Evolutionary conservation across 2,329 filamentous ascomycete genomes (phyloP), one percentile per base, ranked within the genome.

Genomic region (Fusarium veterinarium): DNA sequence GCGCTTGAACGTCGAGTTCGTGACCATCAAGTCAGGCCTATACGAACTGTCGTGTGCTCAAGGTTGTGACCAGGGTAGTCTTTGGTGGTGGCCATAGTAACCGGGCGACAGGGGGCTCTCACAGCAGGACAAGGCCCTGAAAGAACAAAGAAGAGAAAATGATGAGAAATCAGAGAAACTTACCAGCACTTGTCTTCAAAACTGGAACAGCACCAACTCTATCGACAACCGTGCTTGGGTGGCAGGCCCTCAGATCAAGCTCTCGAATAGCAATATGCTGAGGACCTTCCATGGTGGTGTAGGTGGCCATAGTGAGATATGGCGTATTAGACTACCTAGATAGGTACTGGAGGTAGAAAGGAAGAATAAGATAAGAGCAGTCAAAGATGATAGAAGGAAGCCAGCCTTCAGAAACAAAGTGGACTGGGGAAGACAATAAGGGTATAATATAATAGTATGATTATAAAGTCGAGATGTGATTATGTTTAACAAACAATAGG

Each of bases 171-270:
- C 65, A 63, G 52, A 67, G 68, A 67, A 60, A 81, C 88, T 86
- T 80, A 91, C 89, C 88, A 78, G 89, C 86, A 78, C 88, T 90
- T 69, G 88, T 89, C 77, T 86, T 89, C 60, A 91, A 81, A 37
- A 85, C 89, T 6, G 89, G 88, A 45, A 91, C 85, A 44, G 86
- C 83, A 78, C 86, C 89, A 80, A 90, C 84, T 74, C 84, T 84
- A 78, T 89, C 86, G 61, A 85, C 84, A 72, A 89, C 83, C 55
- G 86, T 85, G 72, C 82, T 84, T 48, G 84, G 81, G 62, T 84
- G 81, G 68, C 82, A 86, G 60, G 82, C 80, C 71, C 84, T 85
- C 75, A 89, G 79, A 75, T 88, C 84, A 72, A 88, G 84, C 82
- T 88, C 86, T 73, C 84, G 81, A 76, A 87, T 81, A 44, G 76